Percentiles rank a stretch among this genome's conserved stretches.
These are phyloP conservation scores for Suhomyces pyralidae DNA, from an alignment of 805 yeast genomes.

Conservation along the genomic window DNA sequence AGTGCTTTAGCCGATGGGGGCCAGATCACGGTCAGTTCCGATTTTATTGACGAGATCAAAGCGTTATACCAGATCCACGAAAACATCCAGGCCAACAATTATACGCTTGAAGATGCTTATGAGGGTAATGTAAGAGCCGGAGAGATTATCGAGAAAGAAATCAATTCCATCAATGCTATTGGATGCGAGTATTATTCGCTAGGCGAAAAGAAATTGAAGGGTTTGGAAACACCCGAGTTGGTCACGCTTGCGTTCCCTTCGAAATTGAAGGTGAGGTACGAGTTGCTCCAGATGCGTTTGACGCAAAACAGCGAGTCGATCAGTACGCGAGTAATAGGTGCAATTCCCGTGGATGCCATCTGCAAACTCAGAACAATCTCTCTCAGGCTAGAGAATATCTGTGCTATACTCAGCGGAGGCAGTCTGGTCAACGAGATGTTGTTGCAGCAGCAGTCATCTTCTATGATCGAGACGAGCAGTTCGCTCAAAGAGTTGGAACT, in stretches of 20 bases:
- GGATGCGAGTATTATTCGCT: conserved; percentile 67
- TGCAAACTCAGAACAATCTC: conserved; percentile 54
- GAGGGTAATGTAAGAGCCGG: conserved; percentile 48
- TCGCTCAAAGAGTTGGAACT: conserved; percentile 41
- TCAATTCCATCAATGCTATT: conserved; percentile 58
- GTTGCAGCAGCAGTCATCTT: conserved; percentile 24
- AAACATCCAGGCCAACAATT: conserved; percentile 27
- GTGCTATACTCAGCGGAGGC: conserved; percentile 50
- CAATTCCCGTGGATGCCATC: conserved; percentile 43
- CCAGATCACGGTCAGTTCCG: conserved; percentile 85
- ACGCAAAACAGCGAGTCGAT: conserved; percentile 22
- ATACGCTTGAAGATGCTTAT: conserved; percentile 38
- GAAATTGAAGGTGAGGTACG: conserved; percentile 57
- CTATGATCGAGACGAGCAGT: conserved; percentile 17
- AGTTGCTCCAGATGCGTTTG: conserved; percentile 32
- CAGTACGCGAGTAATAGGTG: conserved; percentile 36
- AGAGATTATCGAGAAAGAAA: conserved; percentile 61
- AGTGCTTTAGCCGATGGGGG: conserved; percentile 98
- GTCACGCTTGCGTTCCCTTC: conserved; percentile 78
- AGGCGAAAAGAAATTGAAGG: conserved; percentile 90
- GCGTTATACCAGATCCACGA: conserved; percentile 51
- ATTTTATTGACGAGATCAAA: conserved; percentile 70
- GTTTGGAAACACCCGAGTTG: conserved; percentile 88
- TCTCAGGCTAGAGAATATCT: conserved; percentile 55
- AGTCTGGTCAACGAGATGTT: conserved; percentile 23